Base-by-base conservation (phyloP, 2,329 filamentous ascomycete genomes). In the Trichoderma arundinaceum region DNA sequence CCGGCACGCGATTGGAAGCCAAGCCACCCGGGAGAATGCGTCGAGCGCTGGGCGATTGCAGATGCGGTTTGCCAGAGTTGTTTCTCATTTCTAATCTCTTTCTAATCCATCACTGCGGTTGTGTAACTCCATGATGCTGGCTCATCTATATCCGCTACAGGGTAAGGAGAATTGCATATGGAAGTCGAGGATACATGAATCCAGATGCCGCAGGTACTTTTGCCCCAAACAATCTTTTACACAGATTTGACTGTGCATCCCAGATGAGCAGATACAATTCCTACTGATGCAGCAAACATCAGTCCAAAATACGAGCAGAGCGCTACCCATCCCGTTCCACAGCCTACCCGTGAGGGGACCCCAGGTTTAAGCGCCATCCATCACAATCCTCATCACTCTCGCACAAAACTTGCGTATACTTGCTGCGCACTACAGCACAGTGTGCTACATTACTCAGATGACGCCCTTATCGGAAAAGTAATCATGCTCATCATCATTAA, bases 311-410 rank as follows among this genome's bases (percentile, higher is more conserved):
- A 28, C 22, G 22, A 28, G 22, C 22, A 28, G 22, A 28, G 22
- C 22, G 4, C n/a, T 46, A n/a, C 10, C 17, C 12, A 8, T n/a
- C 44, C 51, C 49, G 49, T 63, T 46, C 28, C 59, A 54, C 59
- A 54, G 28, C 59, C 59, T 63, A 54, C 49, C 59, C 39, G 48
- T 43, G 46, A 62, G 59, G 39, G 49, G 28, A 43, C 59, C 59
- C 59, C 49, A 63, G 59, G 32, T 63, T 54, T 38, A 48, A 59
- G 43, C 56, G 56, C 17, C 58, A 44, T 19, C 19, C 9, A 28
- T 8, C 33, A 32, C 19, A 19, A 17, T 38, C n/a, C 44, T 51
- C 15, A 19, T 44, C 35, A 12, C 7, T 54, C 52, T 39, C 19
- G 33, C 22, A 28, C 22, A 28, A 28, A 28, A 28, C 22, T 28